Evolutionary conservation across 1,284 basidiomycete genomes (phyloP), one percentile per base, ranked within the genome.

Genomic region (Rhodotorula sp.): DNA sequence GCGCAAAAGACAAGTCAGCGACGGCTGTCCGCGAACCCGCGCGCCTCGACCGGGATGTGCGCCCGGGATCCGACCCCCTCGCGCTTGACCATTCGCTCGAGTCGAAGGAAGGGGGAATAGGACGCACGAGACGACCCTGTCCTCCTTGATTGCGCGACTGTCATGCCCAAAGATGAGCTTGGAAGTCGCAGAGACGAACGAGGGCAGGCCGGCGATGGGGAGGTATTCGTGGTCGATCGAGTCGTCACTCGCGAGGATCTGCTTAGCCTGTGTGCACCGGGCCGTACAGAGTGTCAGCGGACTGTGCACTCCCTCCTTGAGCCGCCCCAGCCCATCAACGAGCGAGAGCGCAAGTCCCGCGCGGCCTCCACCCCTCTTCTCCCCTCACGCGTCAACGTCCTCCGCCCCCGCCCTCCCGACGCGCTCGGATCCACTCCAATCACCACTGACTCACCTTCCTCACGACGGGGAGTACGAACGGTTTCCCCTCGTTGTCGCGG

Each of bases 391-490:
- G 48, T 27, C 48, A n/a, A n/a, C n/a, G 13, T 17, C 36, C 39
- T 52, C 24, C 36, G 11, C 20, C 20, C 9, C 52, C 44, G 10
- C 46, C 30, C 39, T 29, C 52, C 61, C 44, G 49, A 61, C n/a
- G 9, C 34, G 4, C 32, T 36, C 48, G 52, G 46, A 15, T 22
- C 17, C 4, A 36, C 48, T 1, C 34, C 1, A 24, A 13, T 19
- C 3, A 27, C 6, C 10, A 1, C 20, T 0, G 3, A 15, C 71
- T 56, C 71, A 90, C 92, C 85, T 92, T 92, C 79, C 88, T 89
- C 20, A 95, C 89, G 44, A 92, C 91, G 29, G 94, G 94, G n/a
- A 95, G 86, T 29, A 95, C 86, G 88, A 92, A 96, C 4, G 93
- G 88, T 81, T 90, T 92, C 78, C 85, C 87, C 76, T 89, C 81